These are phyloP conservation scores for Cryptosporidium canis DNA, from an alignment of 169 alveolate species.

Conservation along the genomic window DNA sequence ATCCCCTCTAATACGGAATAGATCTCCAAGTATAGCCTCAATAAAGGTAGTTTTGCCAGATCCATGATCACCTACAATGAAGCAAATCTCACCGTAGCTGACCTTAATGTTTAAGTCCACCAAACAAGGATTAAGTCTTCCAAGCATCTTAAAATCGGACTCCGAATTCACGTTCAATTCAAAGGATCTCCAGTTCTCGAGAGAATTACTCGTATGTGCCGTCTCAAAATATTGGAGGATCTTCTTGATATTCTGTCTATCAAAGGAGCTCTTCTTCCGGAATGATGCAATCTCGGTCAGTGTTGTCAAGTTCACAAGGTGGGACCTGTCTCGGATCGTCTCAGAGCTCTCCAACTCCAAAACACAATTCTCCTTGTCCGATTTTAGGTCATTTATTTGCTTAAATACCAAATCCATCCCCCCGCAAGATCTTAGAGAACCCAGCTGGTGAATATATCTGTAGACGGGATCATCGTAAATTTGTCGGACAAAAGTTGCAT, in stretches of 20 bases:
- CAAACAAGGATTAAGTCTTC: constrained; percentile 34
- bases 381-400: not conserved
- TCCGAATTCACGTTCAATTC: not conserved
- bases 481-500: constrained; percentile 51
- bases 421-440: constrained; percentile 41
- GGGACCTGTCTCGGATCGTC: not conserved
- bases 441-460: constrained; percentile 49
- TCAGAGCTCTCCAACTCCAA: not conserved
- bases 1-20: constrained; percentile 48
- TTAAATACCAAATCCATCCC: constrained; percentile 41
- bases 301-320: constrained; percentile 1
- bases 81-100: constrained; percentile 41
- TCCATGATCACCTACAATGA: constrained; percentile 58
- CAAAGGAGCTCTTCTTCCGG: constrained; percentile 3
- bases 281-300: constrained; percentile 50
- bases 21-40: constrained; percentile 38
- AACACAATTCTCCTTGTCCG: not conserved
- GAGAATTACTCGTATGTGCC: not conserved
- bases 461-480: constrained; percentile 58
- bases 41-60: constrained; percentile 47
- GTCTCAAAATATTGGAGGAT: not conserved
- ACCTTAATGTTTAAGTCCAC: constrained; percentile 7
- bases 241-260: constrained; percentile 4
- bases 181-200: not conserved
- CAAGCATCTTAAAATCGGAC: not conserved